These are phyloP conservation scores for Gnomoniopsis sp. DNA, from an alignment of 2,329 filamentous ascomycete genomes.

Conservation along the genomic window DNA sequence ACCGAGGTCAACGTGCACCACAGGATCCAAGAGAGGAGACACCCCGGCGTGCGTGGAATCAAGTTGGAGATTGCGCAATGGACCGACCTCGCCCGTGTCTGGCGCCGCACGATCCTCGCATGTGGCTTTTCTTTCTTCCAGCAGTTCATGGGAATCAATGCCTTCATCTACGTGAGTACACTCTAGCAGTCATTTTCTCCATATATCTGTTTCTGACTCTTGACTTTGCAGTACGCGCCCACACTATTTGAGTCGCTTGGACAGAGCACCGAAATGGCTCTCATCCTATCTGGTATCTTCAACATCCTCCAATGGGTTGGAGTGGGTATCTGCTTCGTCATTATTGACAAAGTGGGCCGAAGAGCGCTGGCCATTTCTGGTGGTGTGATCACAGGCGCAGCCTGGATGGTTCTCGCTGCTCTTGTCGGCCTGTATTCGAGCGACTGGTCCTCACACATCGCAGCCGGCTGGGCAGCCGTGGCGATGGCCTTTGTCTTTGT, in stretches of 20 bases:
- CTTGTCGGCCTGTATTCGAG: slow-evolving; percentile 47
- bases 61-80: slow-evolving; percentile 36
- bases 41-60: not conserved
- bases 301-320: slow-evolving; percentile 44
- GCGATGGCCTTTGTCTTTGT: slow-evolving; percentile 26
- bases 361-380: slow-evolving; percentile 41
- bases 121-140: slow-evolving; percentile 51
- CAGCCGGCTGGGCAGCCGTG: slow-evolving; percentile 53
- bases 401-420: slow-evolving; percentile 49
- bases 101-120: slow-evolving; percentile 38
- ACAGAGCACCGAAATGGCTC: slow-evolving; percentile 5
- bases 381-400: slow-evolving; percentile 45
- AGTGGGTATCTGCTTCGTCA: slow-evolving; percentile 43
- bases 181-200: no score
- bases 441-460: slow-evolving; percentile 42
- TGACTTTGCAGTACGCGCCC: slow-evolving; percentile 34
- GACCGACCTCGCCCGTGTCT: slow-evolving; percentile 41
- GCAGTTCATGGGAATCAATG: slow-evolving; percentile 51
- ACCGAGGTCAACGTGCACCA: slow-evolving; percentile 27
- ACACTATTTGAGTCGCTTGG: slow-evolving; percentile 36
- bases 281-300: slow-evolving; percentile 27
- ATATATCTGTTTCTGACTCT: no score
- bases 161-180: slow-evolving; percentile 36
- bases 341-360: slow-evolving; percentile 44
- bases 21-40: not conserved